Base-by-base conservation (phyloP, 345 rosid species). In the Eucalyptus regnans region DNA sequence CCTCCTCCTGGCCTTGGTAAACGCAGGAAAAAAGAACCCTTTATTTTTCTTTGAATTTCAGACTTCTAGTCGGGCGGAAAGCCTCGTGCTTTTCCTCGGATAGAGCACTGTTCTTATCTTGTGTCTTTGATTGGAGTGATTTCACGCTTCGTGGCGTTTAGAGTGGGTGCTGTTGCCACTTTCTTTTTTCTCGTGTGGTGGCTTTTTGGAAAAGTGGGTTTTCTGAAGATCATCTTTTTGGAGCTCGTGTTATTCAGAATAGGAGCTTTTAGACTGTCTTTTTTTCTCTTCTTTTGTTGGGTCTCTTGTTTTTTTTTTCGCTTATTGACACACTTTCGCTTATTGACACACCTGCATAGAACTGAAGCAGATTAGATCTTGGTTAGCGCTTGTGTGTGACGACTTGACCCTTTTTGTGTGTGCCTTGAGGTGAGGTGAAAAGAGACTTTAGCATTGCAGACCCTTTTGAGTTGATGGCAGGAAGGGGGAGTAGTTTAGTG, bases 1-100 rank as follows among this genome's bases (percentile, higher is more conserved):
- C 88, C 97, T 97, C 64, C 98, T 97, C 64, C 89, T 96, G 87
- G 98, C 98, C 50, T 88, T 97, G 96, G 99, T 97, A 96, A 23
- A 29, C 81, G 9, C 43, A 76, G 29, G 84, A 41, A 76, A 20
- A 37, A 41, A 41, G 9, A 76, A 76, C 48, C 84, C 84, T 41
- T 43, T 56, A 23, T 62, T 41, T 41, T 76, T 20, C 48, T 22
- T 22, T 76, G 84, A 76, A 76, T 41, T 41, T 41, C 15, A 41
- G 43, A 52, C 29, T 43, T 22, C 12, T 41, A 6, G 84, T 41
- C 27, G 6, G 12, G 20, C 84, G 14, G 12, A 76, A 76, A 37
- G 84, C 11, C 48, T 76, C 84, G 27, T 76, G 48, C 84, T 76
- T 76, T 76, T 76, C 48, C 43, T 43, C 48, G 27, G 84, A 20